Evolutionary conservation across 73 alveolate genomes (phyloP), one percentile per base, ranked within the genome.

Genomic region (Paramecium caudatum): DNA sequence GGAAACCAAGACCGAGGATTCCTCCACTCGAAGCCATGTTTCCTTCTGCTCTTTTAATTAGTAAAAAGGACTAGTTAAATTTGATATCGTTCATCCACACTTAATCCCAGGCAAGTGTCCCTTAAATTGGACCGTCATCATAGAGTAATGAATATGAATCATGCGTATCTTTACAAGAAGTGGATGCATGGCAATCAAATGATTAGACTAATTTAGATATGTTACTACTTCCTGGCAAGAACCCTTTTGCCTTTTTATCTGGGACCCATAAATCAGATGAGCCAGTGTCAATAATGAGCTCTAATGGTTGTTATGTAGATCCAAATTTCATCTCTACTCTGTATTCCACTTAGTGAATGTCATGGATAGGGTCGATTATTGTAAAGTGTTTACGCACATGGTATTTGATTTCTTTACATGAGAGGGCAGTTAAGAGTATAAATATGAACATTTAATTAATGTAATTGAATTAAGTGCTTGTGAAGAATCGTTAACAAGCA

Each of bases 261-360:
- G 88, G 88, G 2, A 74, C 68, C 88, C 88, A 74, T 74, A 74
- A 47, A 74, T 74, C 88, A 2, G 88, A 74, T 21, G 88, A 74
- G 5, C 88, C 88, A 15, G 88, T 74, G 43, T 74, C 88, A 7
- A 74, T 74, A 16, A 74, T 74, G 9, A 74, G 10, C 23, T 74
- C 88, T 45, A 74, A 34, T 27, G 19, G 43, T 74, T 74, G 15
- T 45, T 74, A 41, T 27, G 21, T 6, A 7, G 88, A 37, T 41
- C 88, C 88, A 23, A 74, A 74, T 43, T 74, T 3, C 68, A 74
- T 27, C 4, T 39, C 3, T 2, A 43, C 30, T 27, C 43, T 36
- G 47, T 74, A 74, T 43, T 74, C 88, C 16, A 45, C 68, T 74
- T 74, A 27, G 32, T 74, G 69, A 41, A 74, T 65, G 16, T 74